A percentile compares a stretch with the other conserved stretches of the same genome.
These are phyloP conservation scores for Dicorynia guianensis DNA, from an alignment of 306 rosid genomes.

Conservation along the genomic window DNA sequence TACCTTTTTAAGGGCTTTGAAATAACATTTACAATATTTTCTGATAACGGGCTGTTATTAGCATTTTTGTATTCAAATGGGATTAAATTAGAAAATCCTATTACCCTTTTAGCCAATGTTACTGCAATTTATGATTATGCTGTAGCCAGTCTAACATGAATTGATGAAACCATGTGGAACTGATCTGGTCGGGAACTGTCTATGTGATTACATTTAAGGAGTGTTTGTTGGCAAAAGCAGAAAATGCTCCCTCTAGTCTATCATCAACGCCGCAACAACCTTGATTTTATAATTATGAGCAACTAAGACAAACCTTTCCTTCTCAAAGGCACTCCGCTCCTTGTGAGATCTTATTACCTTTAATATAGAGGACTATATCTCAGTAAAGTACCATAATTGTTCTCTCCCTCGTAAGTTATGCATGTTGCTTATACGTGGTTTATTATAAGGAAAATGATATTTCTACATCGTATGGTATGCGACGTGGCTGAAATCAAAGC, in stretches of 20 bases:
- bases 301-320: slow-evolving; percentile 7
- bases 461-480: no score
- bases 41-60: not conserved
- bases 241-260: slow-evolving; percentile 2
- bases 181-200: not conserved
- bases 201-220: not conserved
- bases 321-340: not conserved
- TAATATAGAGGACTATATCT: not conserved
- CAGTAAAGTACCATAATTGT: not conserved
- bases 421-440: slow-evolving; percentile 9
- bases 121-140: slow-evolving; percentile 1
- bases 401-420: slow-evolving; percentile 18
- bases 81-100: slow-evolving; percentile 1
- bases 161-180: slow-evolving; percentile 8
- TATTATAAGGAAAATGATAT: no score
- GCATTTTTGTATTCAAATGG: not conserved
- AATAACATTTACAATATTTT: not conserved
- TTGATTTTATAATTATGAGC: slow-evolving; percentile 13
- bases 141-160: slow-evolving; percentile 16
- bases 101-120: not conserved
- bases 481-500: no score
- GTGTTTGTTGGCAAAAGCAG: not conserved
- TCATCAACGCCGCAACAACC: slow-evolving; percentile 1
- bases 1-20: not conserved
- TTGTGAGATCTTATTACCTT: not conserved